Evolutionary conservation across 2,329 filamentous ascomycete genomes (phyloP), one percentile per base, ranked within the genome.

Genomic region (Zasmidium citrigriseum): DNA sequence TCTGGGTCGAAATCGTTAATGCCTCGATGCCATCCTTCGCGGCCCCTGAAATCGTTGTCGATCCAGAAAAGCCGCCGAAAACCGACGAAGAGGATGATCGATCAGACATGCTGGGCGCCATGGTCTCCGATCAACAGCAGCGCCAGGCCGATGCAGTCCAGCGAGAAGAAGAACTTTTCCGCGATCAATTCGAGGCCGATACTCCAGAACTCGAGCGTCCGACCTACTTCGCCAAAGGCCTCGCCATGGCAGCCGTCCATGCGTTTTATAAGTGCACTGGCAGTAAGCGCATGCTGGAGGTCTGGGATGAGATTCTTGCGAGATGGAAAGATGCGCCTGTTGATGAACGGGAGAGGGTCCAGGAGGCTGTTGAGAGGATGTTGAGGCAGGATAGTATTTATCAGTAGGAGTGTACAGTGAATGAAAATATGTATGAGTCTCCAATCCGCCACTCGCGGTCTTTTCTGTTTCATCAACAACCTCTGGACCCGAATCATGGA

Each of bases 1-100:
- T 91, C 11, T 89, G 89, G 81, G 73, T 79, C 9, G 83, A 88
- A 0, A 86, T 92, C 62, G 76, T 89, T 14, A 72, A 78, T 14
- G 82, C 57, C 14, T 51, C 50, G 24, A 29, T 46, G 18, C 25
- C 41, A 20, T 25, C 50, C 27, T 10, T 14, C 5, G 3, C 48
- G 18, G n/a, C 7, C 7, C 34, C 34, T 41, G 34, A 41, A 4
- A 41, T n/a, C 7, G 18, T 7, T 14, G 7, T 34, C 14, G 7
- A 7, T 7, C 27, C 27, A 7, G 27, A 34, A 34, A 34, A 14
- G 7, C 7, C 27, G 14, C 7, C 27, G 7, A 34, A 20, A 22
- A n/a, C 4, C 46, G 14, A 41, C 21, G 25, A 52, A 12, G 49
- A 41, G 12, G 41, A 38, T 12, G 44, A 54, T 38, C 24, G 47